Conservation (phyloP, 805 yeast genomes). For the Millerago galiae region DNA sequence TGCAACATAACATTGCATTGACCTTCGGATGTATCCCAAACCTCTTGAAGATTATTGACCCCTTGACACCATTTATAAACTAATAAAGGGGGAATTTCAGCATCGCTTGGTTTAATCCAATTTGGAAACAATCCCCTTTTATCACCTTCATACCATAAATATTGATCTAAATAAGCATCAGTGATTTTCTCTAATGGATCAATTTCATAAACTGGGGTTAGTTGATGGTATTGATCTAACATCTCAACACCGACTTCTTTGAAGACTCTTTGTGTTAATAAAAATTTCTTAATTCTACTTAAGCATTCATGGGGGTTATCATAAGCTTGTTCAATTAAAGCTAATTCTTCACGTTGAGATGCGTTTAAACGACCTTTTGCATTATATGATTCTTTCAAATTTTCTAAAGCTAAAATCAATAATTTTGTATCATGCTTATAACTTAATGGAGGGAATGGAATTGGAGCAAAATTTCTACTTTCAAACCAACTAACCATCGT, state of each 20-base stretch:
- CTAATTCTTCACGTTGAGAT: conserved; percentile 85
- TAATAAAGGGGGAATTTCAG: conserved; percentile 86
- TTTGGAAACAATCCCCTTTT: conserved; percentile 82
- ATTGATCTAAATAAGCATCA: conserved; percentile 93
- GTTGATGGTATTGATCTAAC: conserved; percentile 84
- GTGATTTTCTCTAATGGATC: conserved; percentile 94
- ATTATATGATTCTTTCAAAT: conserved; percentile 72
- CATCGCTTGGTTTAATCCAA: conserved; percentile 94
- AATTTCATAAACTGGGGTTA: conserved; percentile 79
- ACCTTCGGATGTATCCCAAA: conserved; percentile 76
- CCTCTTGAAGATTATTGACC: conserved; percentile 64
- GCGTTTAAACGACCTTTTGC: conserved; percentile 76
- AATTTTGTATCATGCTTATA: conserved; percentile 93
- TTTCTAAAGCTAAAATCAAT: conserved; percentile 82
- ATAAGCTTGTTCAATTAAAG: conserved; percentile 91
- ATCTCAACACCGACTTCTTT: conserved; percentile 82
- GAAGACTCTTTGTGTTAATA: conserved; percentile 85
- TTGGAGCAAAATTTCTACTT: conserved; percentile 72
- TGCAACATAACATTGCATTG: conserved; percentile 82
- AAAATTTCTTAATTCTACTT: conserved; percentile 72
- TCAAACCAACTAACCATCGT: conserved; percentile 92
- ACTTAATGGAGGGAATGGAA: conserved; percentile 88
- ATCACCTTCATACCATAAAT: conserved; percentile 93
- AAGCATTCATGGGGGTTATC: conserved; percentile 95
- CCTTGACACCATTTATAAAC: conserved; percentile 95